A percentile compares a stretch with the other conserved stretches of the same genome.
phyloP scores from a whole-genome alignment of 2,329 filamentous ascomycete species.

The Xylaria sp. region DNA sequence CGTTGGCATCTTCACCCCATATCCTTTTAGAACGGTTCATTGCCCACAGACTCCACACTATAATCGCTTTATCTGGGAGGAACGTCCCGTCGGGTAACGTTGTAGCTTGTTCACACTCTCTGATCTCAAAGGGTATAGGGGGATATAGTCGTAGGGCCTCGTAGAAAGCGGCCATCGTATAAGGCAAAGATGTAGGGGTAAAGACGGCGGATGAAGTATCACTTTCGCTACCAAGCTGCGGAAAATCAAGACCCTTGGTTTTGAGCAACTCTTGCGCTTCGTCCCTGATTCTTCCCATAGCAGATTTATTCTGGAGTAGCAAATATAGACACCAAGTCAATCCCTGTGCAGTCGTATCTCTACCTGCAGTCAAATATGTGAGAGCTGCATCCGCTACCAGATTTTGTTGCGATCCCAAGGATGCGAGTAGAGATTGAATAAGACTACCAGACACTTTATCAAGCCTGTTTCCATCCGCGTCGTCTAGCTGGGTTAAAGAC shows the following conservation, averaged over 20 bases:
- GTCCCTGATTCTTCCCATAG: conserved; percentile 55
- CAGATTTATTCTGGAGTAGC: conserved; percentile 63
- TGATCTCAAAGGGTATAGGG: conserved; percentile 74
- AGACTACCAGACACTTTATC: conserved; percentile 56
- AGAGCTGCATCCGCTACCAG: conserved; percentile 72
- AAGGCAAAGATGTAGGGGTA: conserved; percentile 61
- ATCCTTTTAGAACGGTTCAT: conserved; percentile 67
- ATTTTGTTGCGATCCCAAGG: conserved; percentile 62
- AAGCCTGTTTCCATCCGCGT: conserved; percentile 25
- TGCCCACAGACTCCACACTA: conserved; percentile 73
- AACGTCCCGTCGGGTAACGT: conserved; percentile 71
- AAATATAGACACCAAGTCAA: conserved; percentile 73
- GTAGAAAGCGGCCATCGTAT: conserved; percentile 70
- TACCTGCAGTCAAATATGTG: conserved; percentile 73
- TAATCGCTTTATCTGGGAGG: conserved; percentile 63
- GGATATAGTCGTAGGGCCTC: conserved; percentile 71
- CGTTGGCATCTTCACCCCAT: conserved; percentile 68
- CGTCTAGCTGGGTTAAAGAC: conserved; percentile 2
- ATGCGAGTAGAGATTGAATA: conserved; percentile 69
- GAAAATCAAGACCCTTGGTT: conserved; percentile 13
- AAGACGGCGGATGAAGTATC: conserved; percentile 51
- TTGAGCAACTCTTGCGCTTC: conserved; percentile 53
- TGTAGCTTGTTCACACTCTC: conserved; percentile 64
- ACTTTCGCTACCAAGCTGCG: conserved; percentile 18
- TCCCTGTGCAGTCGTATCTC: conserved; percentile 73